These are phyloP conservation scores for Solanum chaucha DNA, from an alignment of 257 asterid species.

Conservation along the genomic window DNA sequence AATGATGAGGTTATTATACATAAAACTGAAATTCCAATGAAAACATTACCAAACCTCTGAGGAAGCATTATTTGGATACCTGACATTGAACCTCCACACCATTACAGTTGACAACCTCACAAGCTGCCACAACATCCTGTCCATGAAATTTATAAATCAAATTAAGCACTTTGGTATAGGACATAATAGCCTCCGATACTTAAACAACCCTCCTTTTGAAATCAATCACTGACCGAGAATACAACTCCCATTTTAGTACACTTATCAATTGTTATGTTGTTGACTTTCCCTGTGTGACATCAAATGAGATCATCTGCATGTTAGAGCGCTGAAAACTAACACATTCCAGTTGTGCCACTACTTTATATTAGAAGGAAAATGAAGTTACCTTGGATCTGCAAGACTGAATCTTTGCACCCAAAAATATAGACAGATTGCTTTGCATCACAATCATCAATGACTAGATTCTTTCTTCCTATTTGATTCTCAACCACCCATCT, in stretches of 20 bases:
- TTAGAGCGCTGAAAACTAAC: neutral
- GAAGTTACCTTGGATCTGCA: conserved; percentile 75
- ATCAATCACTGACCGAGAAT: conserved; percentile 54
- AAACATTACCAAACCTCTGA: neutral
- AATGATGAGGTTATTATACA: neutral
- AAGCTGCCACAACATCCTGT: conserved; percentile 99
- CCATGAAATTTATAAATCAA: conserved; percentile 1
- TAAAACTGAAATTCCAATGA: neutral
- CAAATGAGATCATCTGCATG: neutral
- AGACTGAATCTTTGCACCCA: conserved; percentile 94
- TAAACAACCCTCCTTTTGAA: neutral
- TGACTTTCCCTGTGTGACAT: conserved; percentile 72
- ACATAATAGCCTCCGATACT: neutral
- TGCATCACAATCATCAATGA: conserved; percentile 86
- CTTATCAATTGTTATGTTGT: conserved; percentile 95
- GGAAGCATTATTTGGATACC: conserved; percentile 27
- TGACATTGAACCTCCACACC: conserved; percentile 91
- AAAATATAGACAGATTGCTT: conserved; percentile 86
- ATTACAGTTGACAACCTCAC: conserved; percentile 85
- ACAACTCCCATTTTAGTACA: conserved; percentile 95
- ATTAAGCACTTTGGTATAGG: neutral
- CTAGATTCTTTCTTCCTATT: conserved; percentile 71
- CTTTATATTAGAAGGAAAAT: neutral
- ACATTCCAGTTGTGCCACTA: neutral
- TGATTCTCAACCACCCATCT: conserved; percentile 98